Percentiles rank a stretch among this genome's conserved stretches.
phyloP scores from a whole-genome alignment of 129 eudicot species.

The Solidago caesia region DNA sequence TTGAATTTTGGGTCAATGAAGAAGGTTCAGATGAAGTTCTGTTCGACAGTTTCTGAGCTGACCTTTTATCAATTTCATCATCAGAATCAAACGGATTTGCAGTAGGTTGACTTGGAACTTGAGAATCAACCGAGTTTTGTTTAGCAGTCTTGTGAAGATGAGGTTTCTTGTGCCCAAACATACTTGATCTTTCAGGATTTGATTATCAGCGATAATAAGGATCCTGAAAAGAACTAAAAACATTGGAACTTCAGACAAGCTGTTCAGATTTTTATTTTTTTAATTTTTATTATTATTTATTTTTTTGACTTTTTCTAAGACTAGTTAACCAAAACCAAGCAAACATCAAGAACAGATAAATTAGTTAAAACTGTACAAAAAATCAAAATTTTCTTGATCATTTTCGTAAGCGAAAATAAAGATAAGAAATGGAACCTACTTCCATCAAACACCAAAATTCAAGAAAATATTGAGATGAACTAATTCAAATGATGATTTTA shows the following conservation, averaged over 20 bases:
- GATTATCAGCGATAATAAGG: constrained; percentile 5
- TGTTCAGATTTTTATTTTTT: constrained; percentile 9
- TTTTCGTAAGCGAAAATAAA: background rate
- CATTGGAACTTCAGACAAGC: constrained; percentile 1
- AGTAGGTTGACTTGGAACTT: constrained; percentile 30
- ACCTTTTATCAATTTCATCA: constrained; percentile 52
- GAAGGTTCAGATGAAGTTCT: constrained; percentile 54
- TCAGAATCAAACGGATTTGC: constrained; percentile 85
- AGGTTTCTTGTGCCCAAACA: constrained; percentile 68
- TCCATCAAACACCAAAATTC: constrained; percentile 17
- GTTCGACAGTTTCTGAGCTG: constrained; percentile 42
- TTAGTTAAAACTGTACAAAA: background rate
- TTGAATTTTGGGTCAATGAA: constrained; percentile 28
- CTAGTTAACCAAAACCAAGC: constrained; percentile 2
- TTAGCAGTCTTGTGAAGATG: constrained; percentile 54
- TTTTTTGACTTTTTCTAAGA: background rate
- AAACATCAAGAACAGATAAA: constrained; percentile 17
- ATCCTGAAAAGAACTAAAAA: constrained; percentile 21
- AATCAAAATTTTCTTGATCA: background rate
- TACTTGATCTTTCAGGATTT: constrained; percentile 29
- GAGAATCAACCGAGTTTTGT: constrained; percentile 49
- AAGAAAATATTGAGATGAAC: constrained; percentile 12
- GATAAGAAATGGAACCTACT: background rate
- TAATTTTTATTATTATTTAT: background rate
- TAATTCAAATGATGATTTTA: background rate